Conservation (phyloP, 2,329 filamentous ascomycete genomes). For the Claviceps sp. region DNA sequence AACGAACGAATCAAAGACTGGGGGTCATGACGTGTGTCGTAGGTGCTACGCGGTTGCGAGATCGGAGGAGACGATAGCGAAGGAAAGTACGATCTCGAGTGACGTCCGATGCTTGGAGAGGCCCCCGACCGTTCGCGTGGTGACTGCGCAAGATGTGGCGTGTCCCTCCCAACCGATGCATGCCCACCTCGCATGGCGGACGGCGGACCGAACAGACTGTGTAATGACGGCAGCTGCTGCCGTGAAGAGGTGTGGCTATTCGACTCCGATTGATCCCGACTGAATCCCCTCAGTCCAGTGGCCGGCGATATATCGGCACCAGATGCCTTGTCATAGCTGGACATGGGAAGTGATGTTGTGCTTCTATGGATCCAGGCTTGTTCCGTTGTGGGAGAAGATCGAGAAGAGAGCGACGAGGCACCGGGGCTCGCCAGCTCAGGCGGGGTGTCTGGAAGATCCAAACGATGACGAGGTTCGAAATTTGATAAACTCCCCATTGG, state of each 20-base stretch:
- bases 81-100: constrained; percentile 35
- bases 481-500: constrained; percentile 44
- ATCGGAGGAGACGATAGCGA: constrained; percentile 21
- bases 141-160: constrained; percentile 28
- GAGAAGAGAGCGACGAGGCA: constrained; percentile 33
- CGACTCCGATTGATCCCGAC: constrained; percentile 22
- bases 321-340: constrained; percentile 38
- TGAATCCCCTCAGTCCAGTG: constrained; percentile 23
- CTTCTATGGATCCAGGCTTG: constrained; percentile 28
- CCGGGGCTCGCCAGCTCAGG: constrained; percentile 40
- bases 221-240: constrained; percentile 42
- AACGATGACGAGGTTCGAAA: constrained; percentile 35
- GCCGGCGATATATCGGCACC: constrained; percentile 29
- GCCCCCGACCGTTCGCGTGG: constrained; percentile 33
- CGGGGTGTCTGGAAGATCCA: constrained; percentile 39
- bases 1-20: constrained; percentile 23
- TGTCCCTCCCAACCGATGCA: constrained; percentile 35
- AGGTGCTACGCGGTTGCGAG: constrained; percentile 31
- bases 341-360: constrained; percentile 40
- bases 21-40: constrained; percentile 31
- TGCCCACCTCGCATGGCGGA: constrained; percentile 28
- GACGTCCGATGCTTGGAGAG: constrained; percentile 24
- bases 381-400: constrained; percentile 29
- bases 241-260: constrained; percentile 18
- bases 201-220: constrained; percentile 41